phyloP scores from a whole-genome alignment of 2,329 filamentous ascomycete species.

The Cladobotryum mycophilum region DNA sequence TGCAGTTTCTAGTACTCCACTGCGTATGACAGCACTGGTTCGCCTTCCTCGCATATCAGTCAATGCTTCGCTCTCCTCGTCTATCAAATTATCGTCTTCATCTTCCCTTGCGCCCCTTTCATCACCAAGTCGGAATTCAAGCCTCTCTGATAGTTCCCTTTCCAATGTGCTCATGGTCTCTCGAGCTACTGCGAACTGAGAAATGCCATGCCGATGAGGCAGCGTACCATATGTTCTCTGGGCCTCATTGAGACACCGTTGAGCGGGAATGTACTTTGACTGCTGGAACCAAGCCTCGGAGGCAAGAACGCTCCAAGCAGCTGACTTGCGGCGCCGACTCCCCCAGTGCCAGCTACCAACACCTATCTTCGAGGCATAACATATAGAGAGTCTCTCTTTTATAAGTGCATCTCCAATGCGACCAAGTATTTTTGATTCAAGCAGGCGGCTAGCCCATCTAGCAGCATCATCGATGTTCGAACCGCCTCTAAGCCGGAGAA shows the following conservation, averaged over 20 bases:
- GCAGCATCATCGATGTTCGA: constrained; percentile 80
- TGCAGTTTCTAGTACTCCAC: constrained; percentile 44
- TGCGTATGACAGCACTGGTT: constrained; percentile 46
- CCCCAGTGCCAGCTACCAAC: constrained; percentile 63
- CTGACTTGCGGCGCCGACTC: constrained; percentile 72
- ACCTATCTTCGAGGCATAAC: constrained; percentile 69
- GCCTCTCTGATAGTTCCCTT: constrained; percentile 40
- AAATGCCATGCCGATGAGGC: constrained; percentile 44
- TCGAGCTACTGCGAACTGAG: constrained; percentile 44
- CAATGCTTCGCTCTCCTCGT: constrained; percentile 52
- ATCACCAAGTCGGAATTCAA: constrained; percentile 28
- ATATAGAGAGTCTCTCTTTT: constrained; percentile 78
- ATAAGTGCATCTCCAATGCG: constrained; percentile 73
- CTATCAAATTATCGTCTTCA: constrained; percentile 37
- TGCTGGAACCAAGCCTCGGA: constrained; percentile 78
- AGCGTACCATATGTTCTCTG: constrained; percentile 47
- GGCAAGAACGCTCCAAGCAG: constrained; percentile 79
- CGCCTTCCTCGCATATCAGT: constrained; percentile 45
- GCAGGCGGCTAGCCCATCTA: constrained; percentile 71
- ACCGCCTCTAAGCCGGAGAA: constrained; percentile 74
- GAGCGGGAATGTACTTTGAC: constrained; percentile 70
- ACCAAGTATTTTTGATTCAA: constrained; percentile 73
- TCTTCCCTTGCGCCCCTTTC: constrained; percentile 32
- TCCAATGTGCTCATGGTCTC: constrained; percentile 48
- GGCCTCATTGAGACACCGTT: constrained; percentile 69